Evolutionary conservation across 768 basidiomycete genomes (phyloP).

Genomic region (Dentipellis fragilis): DNA sequence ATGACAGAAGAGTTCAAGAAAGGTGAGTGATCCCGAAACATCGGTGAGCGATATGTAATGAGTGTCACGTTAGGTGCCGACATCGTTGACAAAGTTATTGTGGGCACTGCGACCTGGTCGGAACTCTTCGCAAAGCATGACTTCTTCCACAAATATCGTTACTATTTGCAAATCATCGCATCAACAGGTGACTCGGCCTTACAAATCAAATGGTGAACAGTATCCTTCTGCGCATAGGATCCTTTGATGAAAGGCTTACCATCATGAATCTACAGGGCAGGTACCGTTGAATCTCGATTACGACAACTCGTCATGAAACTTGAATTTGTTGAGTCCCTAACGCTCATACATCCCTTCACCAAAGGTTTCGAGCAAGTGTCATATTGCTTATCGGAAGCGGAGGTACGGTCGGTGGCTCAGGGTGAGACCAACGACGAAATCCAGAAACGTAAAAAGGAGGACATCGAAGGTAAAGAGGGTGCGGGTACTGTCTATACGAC

Average conservation of each 20-base stretch:
- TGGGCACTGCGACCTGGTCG: constrained; percentile 76
- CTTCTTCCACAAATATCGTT: constrained; percentile 94
- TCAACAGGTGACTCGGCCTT: constrained; percentile 76
- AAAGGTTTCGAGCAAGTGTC: constrained; percentile 87
- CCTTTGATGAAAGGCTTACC: not conserved
- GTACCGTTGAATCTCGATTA: constrained; percentile 96
- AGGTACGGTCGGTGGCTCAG: constrained; percentile 80
- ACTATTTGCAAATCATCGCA: constrained; percentile 93
- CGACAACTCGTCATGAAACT: constrained; percentile 97
- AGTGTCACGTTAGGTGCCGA: constrained; percentile 57
- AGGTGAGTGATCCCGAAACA: constrained; percentile 33
- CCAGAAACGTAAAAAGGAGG: constrained; percentile 64
- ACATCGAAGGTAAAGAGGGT: constrained; percentile 67
- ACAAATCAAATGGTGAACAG: constrained; percentile 83
- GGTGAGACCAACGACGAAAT: constrained; percentile 75
- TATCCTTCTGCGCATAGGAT: not conserved
- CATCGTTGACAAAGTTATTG: constrained; percentile 87
- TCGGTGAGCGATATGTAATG: constrained; percentile 4
- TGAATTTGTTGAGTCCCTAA: constrained; percentile 88
- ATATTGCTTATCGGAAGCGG: constrained; percentile 77
- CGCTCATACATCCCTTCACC: constrained; percentile 89
- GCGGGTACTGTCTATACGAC: constrained; percentile 82
- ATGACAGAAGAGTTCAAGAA: constrained; percentile 94
- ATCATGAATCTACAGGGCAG: constrained; percentile 43
- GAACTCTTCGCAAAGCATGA: constrained; percentile 94